Base-by-base conservation (phyloP, 495 filamentous ascomycete species). In the Neurospora terricola region DNA sequence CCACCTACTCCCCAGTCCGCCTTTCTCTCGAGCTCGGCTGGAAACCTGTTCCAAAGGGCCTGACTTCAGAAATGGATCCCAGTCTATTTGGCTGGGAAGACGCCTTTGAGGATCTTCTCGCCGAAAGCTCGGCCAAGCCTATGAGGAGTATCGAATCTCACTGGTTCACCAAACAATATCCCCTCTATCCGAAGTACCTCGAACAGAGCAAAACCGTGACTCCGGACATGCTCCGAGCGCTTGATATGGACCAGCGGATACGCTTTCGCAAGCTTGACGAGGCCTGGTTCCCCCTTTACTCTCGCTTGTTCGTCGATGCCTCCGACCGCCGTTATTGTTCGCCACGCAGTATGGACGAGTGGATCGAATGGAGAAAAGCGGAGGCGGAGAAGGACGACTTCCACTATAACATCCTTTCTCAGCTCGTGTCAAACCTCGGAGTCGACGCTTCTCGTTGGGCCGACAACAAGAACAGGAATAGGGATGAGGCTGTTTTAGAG, bases 81-180 rank as follows among this genome's bases (percentile, higher is more conserved):
- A 40, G 59, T 3, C 36, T 43, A n/a, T 80, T 81, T 14, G 82
- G 79, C 27, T 85, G 83, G 77, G 69, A 74, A 16, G 82, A 85
- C 48, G 82, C 82, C 69, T 84, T 83, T 66, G 82, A 85, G 69
- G 83, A 85, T 73, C 78, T 85, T 30, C 74, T 85, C 6, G 74
- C 72, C 1, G 79, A 72, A 11, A 75, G 71, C 38, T 76, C 82
- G 4, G 82, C 79, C 0, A 54, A 73, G 21, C 76, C 73, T 34
- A 39, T 78, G 73, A 38, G 38, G 12, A 70, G 72, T 16, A 30
- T 76, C 34, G 48, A 70, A 40, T 68, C 66, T 18, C 36, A 54
- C 36, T n/a, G 68, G 34, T 38, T 39, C 45, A 73, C 48, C 71
- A 42, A 74, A 37, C 62, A 48, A 68, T 71, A 68, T n/a, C 70